Percentiles rank a stretch among this genome's conserved stretches.
phyloP scores from a whole-genome alignment of 805 yeast genomes.

The Jamesozyma lodderae region DNA sequence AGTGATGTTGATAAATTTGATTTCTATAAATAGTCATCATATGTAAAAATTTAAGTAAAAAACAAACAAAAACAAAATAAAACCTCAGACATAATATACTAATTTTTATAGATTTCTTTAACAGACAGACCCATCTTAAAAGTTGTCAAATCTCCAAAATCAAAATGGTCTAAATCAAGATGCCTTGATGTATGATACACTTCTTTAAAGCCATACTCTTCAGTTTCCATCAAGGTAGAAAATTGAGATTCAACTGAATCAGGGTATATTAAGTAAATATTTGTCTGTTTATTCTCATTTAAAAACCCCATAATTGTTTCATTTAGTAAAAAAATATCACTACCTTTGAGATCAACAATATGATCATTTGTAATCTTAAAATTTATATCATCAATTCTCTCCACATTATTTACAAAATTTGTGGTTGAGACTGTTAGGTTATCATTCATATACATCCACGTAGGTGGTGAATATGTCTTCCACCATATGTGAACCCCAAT shows the following conservation, averaged over 20 bases:
- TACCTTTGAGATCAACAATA: conserved; percentile 42
- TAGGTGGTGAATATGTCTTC: conserved; percentile 91
- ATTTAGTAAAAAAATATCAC: conserved; percentile 25
- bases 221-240: background rate
- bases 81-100: too few relatives aligned
- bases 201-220: conserved; percentile 7
- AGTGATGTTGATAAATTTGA: conserved; percentile 95
- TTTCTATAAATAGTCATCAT: conserved; percentile 66
- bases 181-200: conserved; percentile 40
- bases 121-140: conserved; percentile 54
- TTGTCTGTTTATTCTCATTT: background rate
- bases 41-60: too few relatives aligned
- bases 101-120: conserved; percentile 29
- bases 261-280: conserved; percentile 14
- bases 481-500: conserved; percentile 62
- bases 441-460: conserved; percentile 53
- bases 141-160: conserved; percentile 36
- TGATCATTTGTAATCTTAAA: conserved; percentile 13
- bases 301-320: conserved; percentile 15
- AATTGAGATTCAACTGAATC: conserved; percentile 11
- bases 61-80: too few relatives aligned
- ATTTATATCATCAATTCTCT: conserved; percentile 14
- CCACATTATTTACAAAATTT: conserved; percentile 14
- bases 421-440: conserved; percentile 20
- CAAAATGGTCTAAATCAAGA: conserved; percentile 69